Evolutionary conservation across 2,329 filamentous ascomycete genomes (phyloP).

Genomic region (Tolypocladium nubicola): DNA sequence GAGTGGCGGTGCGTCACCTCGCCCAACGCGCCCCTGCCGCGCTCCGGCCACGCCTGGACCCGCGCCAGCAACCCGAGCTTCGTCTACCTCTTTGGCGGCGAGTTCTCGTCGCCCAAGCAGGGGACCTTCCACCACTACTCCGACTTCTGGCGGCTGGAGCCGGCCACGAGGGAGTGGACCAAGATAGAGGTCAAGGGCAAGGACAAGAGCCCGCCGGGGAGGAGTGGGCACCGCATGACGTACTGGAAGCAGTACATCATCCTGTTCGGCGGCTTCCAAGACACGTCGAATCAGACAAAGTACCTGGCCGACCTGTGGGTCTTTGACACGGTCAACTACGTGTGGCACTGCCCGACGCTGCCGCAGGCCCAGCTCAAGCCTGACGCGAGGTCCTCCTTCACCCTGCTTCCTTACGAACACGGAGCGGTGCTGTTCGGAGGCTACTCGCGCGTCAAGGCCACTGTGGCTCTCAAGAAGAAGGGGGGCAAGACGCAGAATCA

Average conservation of each 20-base stretch:
- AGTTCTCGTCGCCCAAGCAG: conserved; percentile 94
- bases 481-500: conserved; percentile 46
- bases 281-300: conserved; percentile 88
- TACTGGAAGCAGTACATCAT: conserved; percentile 96
- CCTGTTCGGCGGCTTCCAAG: conserved; percentile 93
- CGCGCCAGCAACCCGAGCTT: conserved; percentile 74
- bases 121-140: conserved; percentile 99
- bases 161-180: conserved; percentile 77
- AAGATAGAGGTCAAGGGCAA: conserved; percentile 71
- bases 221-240: conserved; percentile 92
- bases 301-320: conserved; percentile 93
- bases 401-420: conserved; percentile 78
- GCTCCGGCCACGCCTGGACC: conserved; percentile 92
- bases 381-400: conserved; percentile 84
- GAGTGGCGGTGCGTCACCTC: conserved; percentile 87
- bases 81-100: conserved; percentile 88
- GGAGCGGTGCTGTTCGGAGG: conserved; percentile 88
- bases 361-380: conserved; percentile 77
- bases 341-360: conserved; percentile 69
- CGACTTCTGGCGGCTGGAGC: conserved; percentile 92
- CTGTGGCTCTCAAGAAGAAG: conserved; percentile 49
- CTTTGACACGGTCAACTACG: conserved; percentile 81
- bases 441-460: conserved; percentile 81
- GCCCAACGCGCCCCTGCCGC: conserved; percentile 81
- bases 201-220: conserved; percentile 69